Conservation (phyloP, 352 stramenopile genomes). For the Plasmopara viticola region DNA sequence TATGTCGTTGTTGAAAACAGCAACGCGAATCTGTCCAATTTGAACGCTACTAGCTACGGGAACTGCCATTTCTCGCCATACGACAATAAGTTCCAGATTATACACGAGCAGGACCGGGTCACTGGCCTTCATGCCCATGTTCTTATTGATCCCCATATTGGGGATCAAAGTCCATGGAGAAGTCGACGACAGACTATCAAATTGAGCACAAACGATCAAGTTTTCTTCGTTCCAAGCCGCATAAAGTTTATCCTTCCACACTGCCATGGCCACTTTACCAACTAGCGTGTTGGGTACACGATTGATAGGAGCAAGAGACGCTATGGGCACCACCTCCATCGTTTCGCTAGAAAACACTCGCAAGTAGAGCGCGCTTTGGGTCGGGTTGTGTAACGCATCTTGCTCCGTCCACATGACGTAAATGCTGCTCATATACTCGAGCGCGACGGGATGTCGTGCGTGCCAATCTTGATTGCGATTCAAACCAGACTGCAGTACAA, state of each 20-base stretch:
- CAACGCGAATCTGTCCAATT: constrained; percentile 50
- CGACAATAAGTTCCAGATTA: constrained; percentile 49
- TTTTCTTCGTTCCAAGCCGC: constrained; percentile 70
- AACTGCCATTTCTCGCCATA: constrained; percentile 47
- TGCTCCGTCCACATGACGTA: constrained; percentile 70
- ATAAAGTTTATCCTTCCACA: constrained; percentile 48
- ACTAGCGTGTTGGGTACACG: constrained; percentile 44
- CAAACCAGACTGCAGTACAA: constrained; percentile 54
- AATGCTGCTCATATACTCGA: constrained; percentile 37
- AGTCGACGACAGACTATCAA: constrained; percentile 32
- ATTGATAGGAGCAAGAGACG: constrained; percentile 32
- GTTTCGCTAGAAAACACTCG: constrained; percentile 40
- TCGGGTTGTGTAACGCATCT: constrained; percentile 24
- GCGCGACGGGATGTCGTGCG: constrained; percentile 31
- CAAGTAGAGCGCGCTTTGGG: constrained; percentile 51
- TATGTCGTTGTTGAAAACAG: constrained; percentile 41
- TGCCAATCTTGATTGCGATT: constrained; percentile 54
- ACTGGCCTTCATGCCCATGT: constrained; percentile 42
- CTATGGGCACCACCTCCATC: constrained; percentile 22
- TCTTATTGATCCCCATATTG: constrained; percentile 57
- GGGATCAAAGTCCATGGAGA: constrained; percentile 54
- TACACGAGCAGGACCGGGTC: constrained; percentile 43
- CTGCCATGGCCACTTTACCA: constrained; percentile 31
- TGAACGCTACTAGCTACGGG: constrained; percentile 10
- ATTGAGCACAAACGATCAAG: constrained; percentile 46